Evolutionary conservation across 208 protist genomes (phyloP).

Genomic region (Phytomonas francai): DNA sequence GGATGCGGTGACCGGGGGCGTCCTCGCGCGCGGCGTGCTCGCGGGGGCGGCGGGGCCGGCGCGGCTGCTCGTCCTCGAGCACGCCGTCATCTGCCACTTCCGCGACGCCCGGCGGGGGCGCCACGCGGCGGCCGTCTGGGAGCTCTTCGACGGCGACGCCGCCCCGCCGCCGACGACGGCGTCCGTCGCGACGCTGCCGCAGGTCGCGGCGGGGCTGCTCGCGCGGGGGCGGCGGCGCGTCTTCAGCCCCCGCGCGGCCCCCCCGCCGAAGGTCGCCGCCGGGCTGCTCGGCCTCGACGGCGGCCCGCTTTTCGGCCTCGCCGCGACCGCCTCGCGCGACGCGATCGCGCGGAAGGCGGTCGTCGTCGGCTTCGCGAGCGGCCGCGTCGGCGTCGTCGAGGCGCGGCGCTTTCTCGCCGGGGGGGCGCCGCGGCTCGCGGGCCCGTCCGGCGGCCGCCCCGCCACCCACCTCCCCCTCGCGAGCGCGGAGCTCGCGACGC

Average conservation of each 20-base stretch:
- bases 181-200: constrained; percentile 55
- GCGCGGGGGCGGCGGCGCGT: constrained; percentile 25
- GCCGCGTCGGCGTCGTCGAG: constrained; percentile 66
- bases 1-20: constrained; percentile 75
- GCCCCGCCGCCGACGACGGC: constrained; percentile 38
- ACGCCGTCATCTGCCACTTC: constrained; percentile 81
- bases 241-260: constrained; percentile 76
- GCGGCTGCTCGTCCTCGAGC: constrained; percentile 75
- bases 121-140: constrained; percentile 81
- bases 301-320: constrained; percentile 47
- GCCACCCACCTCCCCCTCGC: constrained; percentile 67
- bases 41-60: constrained; percentile 68
- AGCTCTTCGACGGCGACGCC: constrained; percentile 75
- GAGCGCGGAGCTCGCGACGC: constrained; percentile 40
- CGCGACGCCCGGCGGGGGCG: constrained; percentile 76
- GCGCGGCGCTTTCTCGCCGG: constrained; percentile 54
- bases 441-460: constrained; percentile 25
- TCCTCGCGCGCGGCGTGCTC: constrained; percentile 70
- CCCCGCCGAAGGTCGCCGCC: constrained; percentile 56
- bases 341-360: constrained; percentile 77
- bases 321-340: constrained; percentile 72
- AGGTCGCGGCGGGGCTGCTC: constrained; percentile 75
- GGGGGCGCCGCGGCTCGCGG: constrained; percentile 43
- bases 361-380: constrained; percentile 70
- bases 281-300: constrained; percentile 60